phyloP scores from a whole-genome alignment of 176 grass and related monocot genomes.

The Saccharum spontaneum region DNA sequence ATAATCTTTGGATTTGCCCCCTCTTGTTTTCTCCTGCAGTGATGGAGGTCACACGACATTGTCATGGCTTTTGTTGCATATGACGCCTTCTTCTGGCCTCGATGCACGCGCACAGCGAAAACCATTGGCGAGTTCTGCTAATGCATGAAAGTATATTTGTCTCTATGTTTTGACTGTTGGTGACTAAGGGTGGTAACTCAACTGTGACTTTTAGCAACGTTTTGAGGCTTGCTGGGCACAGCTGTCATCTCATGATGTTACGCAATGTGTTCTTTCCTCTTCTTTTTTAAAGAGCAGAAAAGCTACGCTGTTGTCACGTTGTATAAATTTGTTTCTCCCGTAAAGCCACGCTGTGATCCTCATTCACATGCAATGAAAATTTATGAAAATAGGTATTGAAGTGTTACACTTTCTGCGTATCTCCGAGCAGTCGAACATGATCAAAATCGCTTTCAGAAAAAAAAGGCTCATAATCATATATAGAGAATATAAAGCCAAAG shows the following conservation, averaged over 20 bases:
- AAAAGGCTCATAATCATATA: not conserved
- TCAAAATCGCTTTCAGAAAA: not conserved
- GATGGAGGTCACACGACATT: conserved; percentile 21
- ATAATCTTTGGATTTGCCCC: conserved; percentile 36
- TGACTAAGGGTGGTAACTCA: not conserved
- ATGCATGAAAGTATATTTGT: not conserved
- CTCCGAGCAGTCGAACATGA: not conserved
- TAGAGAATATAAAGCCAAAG: not conserved
- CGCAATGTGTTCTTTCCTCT: not conserved
- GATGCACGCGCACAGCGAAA: not conserved
- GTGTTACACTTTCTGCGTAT: not conserved
- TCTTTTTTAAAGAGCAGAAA: not conserved
- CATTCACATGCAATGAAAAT: not conserved
- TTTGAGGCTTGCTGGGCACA: not conserved
- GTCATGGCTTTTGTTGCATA: not conserved
- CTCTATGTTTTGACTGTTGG: not conserved
- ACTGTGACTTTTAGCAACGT: not conserved
- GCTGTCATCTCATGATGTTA: not conserved
- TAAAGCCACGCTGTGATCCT: not conserved
- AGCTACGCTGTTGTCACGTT: not conserved
- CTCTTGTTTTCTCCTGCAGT: not conserved
- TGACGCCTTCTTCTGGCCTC: not conserved
- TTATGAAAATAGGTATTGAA: too few relatives aligned
- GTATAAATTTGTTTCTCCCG: not conserved
- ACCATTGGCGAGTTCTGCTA: not conserved